Conservation (phyloP, 352 stramenopile genomes). For the Phytophthora sansomeana region DNA sequence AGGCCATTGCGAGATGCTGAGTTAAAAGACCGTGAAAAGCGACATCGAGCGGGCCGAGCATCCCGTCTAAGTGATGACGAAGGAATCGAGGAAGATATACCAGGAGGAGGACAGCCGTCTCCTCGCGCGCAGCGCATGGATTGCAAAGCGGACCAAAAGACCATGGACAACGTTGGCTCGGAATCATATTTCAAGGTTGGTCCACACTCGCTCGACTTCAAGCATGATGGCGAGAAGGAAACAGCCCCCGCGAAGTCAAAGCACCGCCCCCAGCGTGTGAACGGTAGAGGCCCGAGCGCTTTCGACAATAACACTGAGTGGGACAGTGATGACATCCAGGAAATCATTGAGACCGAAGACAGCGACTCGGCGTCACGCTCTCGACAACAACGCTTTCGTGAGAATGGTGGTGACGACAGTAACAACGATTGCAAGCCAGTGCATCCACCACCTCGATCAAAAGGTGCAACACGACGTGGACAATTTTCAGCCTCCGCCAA, state of each 20-base stretch:
- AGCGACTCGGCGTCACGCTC: constrained; percentile 17
- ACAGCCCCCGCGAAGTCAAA: constrained; percentile 28
- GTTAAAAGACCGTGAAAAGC: constrained; percentile 55
- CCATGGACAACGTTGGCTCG: background rate
- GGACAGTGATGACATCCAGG: constrained; percentile 82
- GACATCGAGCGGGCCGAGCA: constrained; percentile 11
- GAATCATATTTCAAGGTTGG: constrained; percentile 29
- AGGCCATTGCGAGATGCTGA: constrained; percentile 60
- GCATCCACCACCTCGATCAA: constrained; percentile 17
- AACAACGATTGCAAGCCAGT: constrained; percentile 23
- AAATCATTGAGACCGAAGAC: constrained; percentile 81
- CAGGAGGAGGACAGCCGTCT: constrained; percentile 40
- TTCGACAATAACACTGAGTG: constrained; percentile 58
- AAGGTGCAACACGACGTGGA: constrained; percentile 14
- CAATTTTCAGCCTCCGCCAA: constrained; percentile 27
- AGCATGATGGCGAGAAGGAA: constrained; percentile 23
- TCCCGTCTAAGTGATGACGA: constrained; percentile 51
- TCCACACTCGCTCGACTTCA: constrained; percentile 41
- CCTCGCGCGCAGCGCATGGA: constrained; percentile 15
- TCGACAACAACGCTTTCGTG: background rate
- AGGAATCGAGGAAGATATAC: constrained; percentile 85
- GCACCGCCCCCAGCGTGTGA: constrained; percentile 3
- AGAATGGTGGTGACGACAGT: constrained; percentile 2
- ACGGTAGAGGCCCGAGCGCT: constrained; percentile 5
- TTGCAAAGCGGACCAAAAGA: constrained; percentile 32